Evolutionary conservation across 768 basidiomycete genomes (phyloP), one percentile per base, ranked within the genome.

Genomic region (Naganishia vishniacii): DNA sequence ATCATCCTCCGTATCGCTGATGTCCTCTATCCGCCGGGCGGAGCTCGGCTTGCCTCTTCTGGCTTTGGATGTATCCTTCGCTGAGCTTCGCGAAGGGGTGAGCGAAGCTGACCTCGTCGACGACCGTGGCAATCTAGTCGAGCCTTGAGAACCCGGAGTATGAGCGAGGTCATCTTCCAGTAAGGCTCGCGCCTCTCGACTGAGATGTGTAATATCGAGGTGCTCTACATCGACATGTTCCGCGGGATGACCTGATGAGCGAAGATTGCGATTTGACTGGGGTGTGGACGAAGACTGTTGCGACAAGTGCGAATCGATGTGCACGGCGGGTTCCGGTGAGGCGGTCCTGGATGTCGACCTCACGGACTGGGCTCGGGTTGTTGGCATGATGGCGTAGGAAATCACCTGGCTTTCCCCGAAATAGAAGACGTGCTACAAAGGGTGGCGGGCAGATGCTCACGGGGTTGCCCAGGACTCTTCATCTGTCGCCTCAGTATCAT

Each of bases 211-310:
- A 8, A 56, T 20, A 26, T 56, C 53, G 32, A 56, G 4, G 26
- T 56, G 53, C 20, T 56, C 53, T 9, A 56, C 37, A 26, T 56
- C 53, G 20, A 56, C 53, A 56, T 56, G 53, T 8, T 56, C 53
- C 11, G 53, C 53, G 2, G 53, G 53, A 11, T 56, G 53, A 12
- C 53, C 53, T 11, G 53, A 56, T 25, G 53, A 56, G 2, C 53
- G 53, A 6, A 56, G 37, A 23, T 56, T 56, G 23, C 53, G 53
- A 15, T 26, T 26, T 26, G 53, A 56, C 13, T 40, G 53, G 15
- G 53, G 53, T 6, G 53, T 56, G 2, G 49, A 53, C 8, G 53
- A 12, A 18, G 37, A 37, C 20, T 56, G 53, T 16, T 56, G 53
- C 13, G 53, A 56, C 13, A 34, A 56, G 26, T 32, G 28, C 5